phyloP scores from a whole-genome alignment of 2,329 filamentous ascomycete species.

The Neurospora sp. region DNA sequence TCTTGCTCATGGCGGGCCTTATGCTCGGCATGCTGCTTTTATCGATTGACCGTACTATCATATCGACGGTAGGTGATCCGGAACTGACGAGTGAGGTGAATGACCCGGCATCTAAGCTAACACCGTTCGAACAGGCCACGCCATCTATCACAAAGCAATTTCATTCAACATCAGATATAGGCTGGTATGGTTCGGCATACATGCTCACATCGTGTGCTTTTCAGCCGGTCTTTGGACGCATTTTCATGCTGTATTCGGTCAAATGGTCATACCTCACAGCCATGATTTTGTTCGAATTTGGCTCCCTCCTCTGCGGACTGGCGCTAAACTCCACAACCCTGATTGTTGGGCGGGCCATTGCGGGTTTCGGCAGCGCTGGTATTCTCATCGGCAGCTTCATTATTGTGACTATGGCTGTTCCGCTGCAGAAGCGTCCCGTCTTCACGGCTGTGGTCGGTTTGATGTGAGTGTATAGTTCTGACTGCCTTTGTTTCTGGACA shows the following conservation, averaged over 20 bases:
- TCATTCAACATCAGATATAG: conserved; percentile 22
- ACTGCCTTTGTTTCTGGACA: neutral
- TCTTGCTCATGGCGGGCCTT: conserved; percentile 10
- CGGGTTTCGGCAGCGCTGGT: conserved; percentile 26
- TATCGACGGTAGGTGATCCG: conserved; percentile 12
- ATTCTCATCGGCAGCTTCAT: conserved; percentile 27
- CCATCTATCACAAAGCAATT: conserved; percentile 25
- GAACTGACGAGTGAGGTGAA: neutral
- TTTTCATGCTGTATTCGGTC: conserved; percentile 25
- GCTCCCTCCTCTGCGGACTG: conserved; percentile 27
- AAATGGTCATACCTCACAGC: conserved; percentile 18
- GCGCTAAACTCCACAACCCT: conserved; percentile 24
- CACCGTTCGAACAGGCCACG: conserved; percentile 10
- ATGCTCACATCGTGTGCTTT: conserved; percentile 26
- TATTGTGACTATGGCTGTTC: conserved; percentile 23
- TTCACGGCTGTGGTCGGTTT: conserved; percentile 24
- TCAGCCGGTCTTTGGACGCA: conserved; percentile 24
- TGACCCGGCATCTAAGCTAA: neutral
- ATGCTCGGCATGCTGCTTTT: conserved; percentile 14
- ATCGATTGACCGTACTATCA: conserved; percentile 16
- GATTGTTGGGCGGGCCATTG: conserved; percentile 29
- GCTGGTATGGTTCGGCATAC: conserved; percentile 22
- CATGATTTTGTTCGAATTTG: conserved; percentile 24
- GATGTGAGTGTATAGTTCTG: conserved; percentile 16
- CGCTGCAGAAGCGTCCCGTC: conserved; percentile 21